These are phyloP conservation scores for Calendula officinalis DNA, from an alignment of 129 eudicot species.

Conservation along the genomic window DNA sequence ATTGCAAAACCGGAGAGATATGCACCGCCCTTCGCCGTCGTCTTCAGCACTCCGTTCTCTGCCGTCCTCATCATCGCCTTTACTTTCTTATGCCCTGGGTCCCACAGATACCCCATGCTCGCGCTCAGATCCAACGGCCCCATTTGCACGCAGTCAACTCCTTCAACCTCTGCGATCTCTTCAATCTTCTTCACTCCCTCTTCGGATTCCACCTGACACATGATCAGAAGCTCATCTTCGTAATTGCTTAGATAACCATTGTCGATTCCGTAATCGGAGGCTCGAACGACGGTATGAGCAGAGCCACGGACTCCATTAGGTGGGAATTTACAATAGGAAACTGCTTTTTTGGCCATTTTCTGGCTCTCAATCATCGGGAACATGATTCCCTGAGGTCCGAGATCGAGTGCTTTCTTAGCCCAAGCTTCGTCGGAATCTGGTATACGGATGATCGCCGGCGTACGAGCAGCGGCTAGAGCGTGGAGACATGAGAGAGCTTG, in stretches of 20 bases:
- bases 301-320: constrained; percentile 87
- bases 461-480: constrained; percentile 61
- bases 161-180: constrained; percentile 76
- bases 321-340: constrained; percentile 79
- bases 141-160: constrained; percentile 95
- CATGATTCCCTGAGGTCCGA: constrained; percentile 91
- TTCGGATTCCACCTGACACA: constrained; percentile 91
- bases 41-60: constrained; percentile 66
- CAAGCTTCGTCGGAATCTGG: constrained; percentile 61
- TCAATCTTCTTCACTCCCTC: constrained; percentile 71
- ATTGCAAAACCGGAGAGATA: constrained; percentile 73
- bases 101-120: constrained; percentile 93
- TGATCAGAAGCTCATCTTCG: constrained; percentile 76
- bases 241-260: constrained; percentile 57
- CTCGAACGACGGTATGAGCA: constrained; percentile 72
- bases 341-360: constrained; percentile 57
- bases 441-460: constrained; percentile 68
- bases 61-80: constrained; percentile 58
- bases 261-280: constrained; percentile 74
- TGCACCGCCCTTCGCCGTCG: constrained; percentile 30
- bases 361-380: constrained; percentile 82
- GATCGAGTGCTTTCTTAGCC: constrained; percentile 86
- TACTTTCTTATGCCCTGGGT: constrained; percentile 89
- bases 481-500: constrained; percentile 64
- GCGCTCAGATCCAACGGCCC: constrained; percentile 98